Evolutionary conservation across 768 basidiomycete genomes (phyloP), one percentile per base, ranked within the genome.

Genomic region (Panaeolus cyanescens): DNA sequence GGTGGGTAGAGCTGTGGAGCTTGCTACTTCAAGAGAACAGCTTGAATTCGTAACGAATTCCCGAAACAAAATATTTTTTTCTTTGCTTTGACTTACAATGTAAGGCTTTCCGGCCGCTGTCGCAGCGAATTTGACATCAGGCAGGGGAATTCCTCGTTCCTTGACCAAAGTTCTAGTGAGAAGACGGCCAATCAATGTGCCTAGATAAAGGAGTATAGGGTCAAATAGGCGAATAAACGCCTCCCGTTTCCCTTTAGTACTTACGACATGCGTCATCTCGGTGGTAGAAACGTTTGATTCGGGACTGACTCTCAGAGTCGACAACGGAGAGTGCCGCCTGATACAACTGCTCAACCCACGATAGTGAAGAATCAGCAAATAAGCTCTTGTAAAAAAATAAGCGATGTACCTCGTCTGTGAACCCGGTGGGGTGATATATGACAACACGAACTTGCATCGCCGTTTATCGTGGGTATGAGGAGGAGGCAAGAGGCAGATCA

Each of bases 101-200:
- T 88, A 95, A 15, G 93, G 92, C 72, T 95, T 95, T 32, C 89
- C 88, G 28, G 83, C 73, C 56, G 81, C 72, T 1, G 93, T 93
- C 53, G 74, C 68, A 4, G 75, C 77, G 66, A 94, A 86, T 4
- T 73, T 66, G 75, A 90, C 82, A 13, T 75, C 70, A 19, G 75
- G 70, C 39, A 74, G 73, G 15, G 79, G 62, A 5, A 90, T 67
- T 19, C 88, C 90, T 50, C 79, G 83, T 65, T 86, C 80, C 62
- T 78, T 78, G 50, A 92, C 81, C 65, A 91, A 75, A 58, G 81
- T 76, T n/a, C 88, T 81, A 55, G 88, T 83, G 2, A 95, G 81
- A 37, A 94, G 80, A n/a, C 85, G 81, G 19, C 93, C 92, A 62
- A 94, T 83, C 33, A 95, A 77, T 13, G 87, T 88, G 55, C 93